These are phyloP conservation scores for Bertia moriformis DNA, from an alignment of 2,329 filamentous ascomycete genomes.

Conservation along the genomic window DNA sequence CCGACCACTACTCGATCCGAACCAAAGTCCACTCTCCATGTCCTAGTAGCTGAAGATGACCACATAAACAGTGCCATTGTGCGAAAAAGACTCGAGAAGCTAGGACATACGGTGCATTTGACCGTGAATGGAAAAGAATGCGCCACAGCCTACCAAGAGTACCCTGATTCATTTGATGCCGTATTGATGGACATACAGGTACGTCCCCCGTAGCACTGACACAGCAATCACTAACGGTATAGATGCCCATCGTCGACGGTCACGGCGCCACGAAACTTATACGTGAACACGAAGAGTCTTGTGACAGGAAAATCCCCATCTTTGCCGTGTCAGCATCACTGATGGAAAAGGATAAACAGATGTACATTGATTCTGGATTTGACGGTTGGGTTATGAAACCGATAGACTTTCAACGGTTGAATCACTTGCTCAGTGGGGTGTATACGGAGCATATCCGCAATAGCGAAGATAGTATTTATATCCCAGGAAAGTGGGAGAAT, in stretches of 20 bases:
- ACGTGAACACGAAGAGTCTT: conserved; percentile 47
- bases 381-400: conserved; percentile 87
- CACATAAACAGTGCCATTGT: conserved; percentile 75
- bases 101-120: conserved; percentile 56
- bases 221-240: conserved; percentile 1
- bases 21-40: conserved; percentile 27
- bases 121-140: conserved; percentile 79
- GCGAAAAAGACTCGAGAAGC: conserved; percentile 63
- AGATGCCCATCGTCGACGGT: conserved; percentile 91
- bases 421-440: conserved; percentile 55
- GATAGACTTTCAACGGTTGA: conserved; percentile 65
- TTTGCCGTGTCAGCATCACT: conserved; percentile 80
- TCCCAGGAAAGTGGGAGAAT: conserved; percentile 63
- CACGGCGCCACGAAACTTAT: conserved; percentile 73
- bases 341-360: conserved; percentile 50
- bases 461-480: conserved; percentile 40
- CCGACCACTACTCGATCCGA: neutral
- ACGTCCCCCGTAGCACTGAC: conserved; percentile 19
- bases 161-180: conserved; percentile 52
- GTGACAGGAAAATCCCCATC: conserved; percentile 51
- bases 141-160: conserved; percentile 52
- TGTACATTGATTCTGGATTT: conserved; percentile 66
- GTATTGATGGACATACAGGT: conserved; percentile 91
- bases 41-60: conserved; percentile 77
- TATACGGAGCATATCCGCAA: conserved; percentile 42